A percentile compares a stretch with the other conserved stretches of the same genome.
Conservation (phyloP, 495 filamentous ascomycete genomes). For the Evernia prunastri region DNA sequence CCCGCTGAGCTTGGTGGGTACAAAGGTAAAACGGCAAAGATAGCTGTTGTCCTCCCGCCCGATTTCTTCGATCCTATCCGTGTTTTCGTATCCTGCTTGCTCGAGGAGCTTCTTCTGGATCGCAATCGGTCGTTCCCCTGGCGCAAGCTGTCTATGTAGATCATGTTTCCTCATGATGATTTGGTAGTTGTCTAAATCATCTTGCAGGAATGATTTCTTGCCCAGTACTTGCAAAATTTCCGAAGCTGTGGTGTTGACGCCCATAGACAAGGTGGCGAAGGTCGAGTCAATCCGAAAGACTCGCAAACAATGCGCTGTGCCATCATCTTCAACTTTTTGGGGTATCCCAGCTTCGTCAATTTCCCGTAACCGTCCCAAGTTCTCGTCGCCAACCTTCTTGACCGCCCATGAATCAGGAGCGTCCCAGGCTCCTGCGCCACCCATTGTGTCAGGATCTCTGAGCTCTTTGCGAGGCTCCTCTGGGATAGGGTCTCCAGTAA, state of each 20-base stretch:
- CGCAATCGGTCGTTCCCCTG: conserved; percentile 73
- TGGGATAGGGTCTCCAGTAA: conserved; percentile 45
- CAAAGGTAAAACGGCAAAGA: conserved; percentile 88
- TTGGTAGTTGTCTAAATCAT: conserved; percentile 86
- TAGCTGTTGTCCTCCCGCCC: conserved; percentile 98
- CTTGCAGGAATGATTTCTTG: conserved; percentile 84
- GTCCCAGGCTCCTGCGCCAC: conserved; percentile 56
- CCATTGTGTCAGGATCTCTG: conserved; percentile 30
- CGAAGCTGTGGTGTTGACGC: conserved; percentile 70
- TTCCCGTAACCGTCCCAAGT: conserved; percentile 50
- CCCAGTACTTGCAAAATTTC: conserved; percentile 80
- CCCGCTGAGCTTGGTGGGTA: conserved; percentile 80
- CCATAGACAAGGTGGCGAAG: conserved; percentile 81
- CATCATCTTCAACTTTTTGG: conserved; percentile 58
- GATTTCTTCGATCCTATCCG: conserved; percentile 84
- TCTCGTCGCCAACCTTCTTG: conserved; percentile 60
- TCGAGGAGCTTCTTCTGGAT: conserved; percentile 91
- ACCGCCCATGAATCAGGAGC: conserved; percentile 94
- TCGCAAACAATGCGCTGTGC: conserved; percentile 78
- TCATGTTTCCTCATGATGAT: conserved; percentile 92
- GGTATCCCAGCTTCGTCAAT: conserved; percentile 52
- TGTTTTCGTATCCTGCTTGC: conserved; percentile 84
- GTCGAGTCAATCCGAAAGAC: conserved; percentile 90
- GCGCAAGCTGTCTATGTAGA: conserved; percentile 71
- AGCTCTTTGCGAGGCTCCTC: conserved; percentile 35